A percentile compares a stretch with the other conserved stretches of the same genome.
These are phyloP conservation scores for Pleurotus ostreatus DNA, from an alignment of 768 basidiomycete genomes.

Conservation along the genomic window DNA sequence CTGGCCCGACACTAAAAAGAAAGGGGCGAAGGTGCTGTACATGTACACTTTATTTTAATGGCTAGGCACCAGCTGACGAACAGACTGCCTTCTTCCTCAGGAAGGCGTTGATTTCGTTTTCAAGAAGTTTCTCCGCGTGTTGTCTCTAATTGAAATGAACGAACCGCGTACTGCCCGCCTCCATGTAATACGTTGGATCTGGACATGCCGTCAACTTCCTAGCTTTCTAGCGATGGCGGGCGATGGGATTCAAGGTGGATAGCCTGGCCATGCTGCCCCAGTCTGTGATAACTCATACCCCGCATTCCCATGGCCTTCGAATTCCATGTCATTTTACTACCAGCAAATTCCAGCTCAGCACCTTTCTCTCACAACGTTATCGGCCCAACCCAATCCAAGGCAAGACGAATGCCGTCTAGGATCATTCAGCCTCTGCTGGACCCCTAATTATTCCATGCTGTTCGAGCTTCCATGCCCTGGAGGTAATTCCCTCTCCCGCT, in stretches of 20 bases:
- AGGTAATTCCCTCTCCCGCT: too few species aligned
- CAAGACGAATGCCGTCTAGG: not conserved
- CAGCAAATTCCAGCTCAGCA: slow-evolving; percentile 1
- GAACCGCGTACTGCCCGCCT: too few species aligned
- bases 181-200: too few species aligned
- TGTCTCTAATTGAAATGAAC: too few species aligned
- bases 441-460: not conserved
- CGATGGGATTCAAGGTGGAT: too few species aligned
- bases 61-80: not conserved
- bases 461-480: too few species aligned
- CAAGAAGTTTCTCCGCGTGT: not conserved
- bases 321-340: not conserved
- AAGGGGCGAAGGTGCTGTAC: not conserved
- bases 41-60: not conserved
- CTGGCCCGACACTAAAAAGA: not conserved
- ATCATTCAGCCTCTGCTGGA: not conserved
- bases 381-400: not conserved
- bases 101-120: not conserved
- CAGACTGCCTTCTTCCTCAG: not conserved
- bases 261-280: too few species aligned
- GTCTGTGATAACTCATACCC: not conserved
- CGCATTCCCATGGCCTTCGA: not conserved
- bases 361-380: not conserved
- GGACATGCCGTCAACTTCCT: too few species aligned
- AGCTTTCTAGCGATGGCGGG: too few species aligned